Evolutionary conservation across 352 stramenopile species (phyloP), one percentile per base, ranked within the genome.

Genomic region (Phytopythium litorale): DNA sequence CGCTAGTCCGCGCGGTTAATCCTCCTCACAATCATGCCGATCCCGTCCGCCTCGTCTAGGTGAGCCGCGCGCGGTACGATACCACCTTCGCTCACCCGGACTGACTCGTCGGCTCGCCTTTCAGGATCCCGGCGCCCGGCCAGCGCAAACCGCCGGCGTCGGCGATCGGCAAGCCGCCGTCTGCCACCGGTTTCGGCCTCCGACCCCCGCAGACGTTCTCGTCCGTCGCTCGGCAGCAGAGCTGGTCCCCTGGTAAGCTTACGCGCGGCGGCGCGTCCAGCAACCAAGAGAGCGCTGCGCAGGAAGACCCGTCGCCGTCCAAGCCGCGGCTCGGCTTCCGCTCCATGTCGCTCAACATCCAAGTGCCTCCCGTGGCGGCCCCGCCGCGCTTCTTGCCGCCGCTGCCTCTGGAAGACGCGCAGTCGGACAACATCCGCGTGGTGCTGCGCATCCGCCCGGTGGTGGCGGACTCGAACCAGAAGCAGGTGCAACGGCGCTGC

Each of bases 341-440:
- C 28, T 38, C 32, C 51, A 37, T 45, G 37, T 35, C 57, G 33
- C 57, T 45, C 32, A 23, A 16, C 42, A 48, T 51, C 57, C 58
- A 42, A 35, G 49, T 52, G 23, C 50, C 50, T 33, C 42, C 30
- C 15, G 71, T 52, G 54, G 65, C 49, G 23, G 65, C 49, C 45
- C 57, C 67, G 70, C 56, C 71, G 53, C 46, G 66, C 35, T 46
- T 63, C 30, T 48, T 60, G 0, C 37, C 52, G 19, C 55, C 63
- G 1, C 51, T 57, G 18, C 56, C 67, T 40, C 56, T 59, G 25
- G 60, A 72, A 30, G 62, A 64, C 21, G 54, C 64, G 1, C 58
- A 68, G 59, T 73, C 71, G 28, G 81, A 92, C 58, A 92, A 76
- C 48, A 92, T 92, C 55, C 84, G 84, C 48, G 82, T 89, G 19